These are phyloP conservation scores for Lodderomyces oxycetoniae DNA, from an alignment of 1,139 yeast genomes.

Conservation along the genomic window DNA sequence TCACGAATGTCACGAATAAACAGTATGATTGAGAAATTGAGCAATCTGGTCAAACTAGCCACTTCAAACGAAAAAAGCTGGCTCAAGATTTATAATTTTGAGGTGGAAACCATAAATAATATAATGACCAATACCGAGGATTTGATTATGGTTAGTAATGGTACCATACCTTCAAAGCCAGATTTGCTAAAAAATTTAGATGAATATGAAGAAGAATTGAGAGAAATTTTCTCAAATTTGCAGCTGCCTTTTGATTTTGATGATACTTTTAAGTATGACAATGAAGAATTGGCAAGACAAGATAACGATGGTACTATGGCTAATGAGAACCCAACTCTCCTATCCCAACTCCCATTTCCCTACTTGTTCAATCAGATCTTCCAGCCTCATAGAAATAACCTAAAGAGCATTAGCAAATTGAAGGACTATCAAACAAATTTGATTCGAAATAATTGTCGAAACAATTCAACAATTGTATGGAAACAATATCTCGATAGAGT, in stretches of 20 bases:
- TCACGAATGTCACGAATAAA: constrained; percentile 32
- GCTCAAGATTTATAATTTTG: constrained; percentile 30
- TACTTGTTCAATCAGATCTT: constrained; percentile 25
- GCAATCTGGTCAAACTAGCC: constrained; percentile 24
- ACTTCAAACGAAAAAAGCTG: constrained; percentile 32
- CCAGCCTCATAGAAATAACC: constrained; percentile 22
- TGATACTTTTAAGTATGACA: constrained; percentile 17
- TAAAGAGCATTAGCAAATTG: constrained; percentile 26
- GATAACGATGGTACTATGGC: constrained; percentile 2
- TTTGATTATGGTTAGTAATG: constrained; percentile 19
- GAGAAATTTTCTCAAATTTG: constrained; percentile 24
- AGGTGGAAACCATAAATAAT: constrained; percentile 31
- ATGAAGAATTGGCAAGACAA: constrained; percentile 7
- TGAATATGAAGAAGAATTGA: constrained; percentile 30
- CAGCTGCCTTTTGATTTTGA: constrained; percentile 36
- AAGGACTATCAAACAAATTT: constrained; percentile 28
- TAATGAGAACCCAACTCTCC: not conserved
- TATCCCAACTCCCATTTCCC: constrained; percentile 27
- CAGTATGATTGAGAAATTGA: constrained; percentile 24
- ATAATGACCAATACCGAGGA: constrained; percentile 35
- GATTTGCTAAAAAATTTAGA: constrained; percentile 20
- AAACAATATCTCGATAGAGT: constrained; percentile 26
- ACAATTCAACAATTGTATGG: constrained; percentile 33
- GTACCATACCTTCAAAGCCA: constrained; percentile 15
- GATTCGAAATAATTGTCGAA: constrained; percentile 20